Evolutionary conservation across 2,329 filamentous ascomycete species (phyloP), one percentile per base, ranked within the genome.

Genomic region (Seiridium unicorne): DNA sequence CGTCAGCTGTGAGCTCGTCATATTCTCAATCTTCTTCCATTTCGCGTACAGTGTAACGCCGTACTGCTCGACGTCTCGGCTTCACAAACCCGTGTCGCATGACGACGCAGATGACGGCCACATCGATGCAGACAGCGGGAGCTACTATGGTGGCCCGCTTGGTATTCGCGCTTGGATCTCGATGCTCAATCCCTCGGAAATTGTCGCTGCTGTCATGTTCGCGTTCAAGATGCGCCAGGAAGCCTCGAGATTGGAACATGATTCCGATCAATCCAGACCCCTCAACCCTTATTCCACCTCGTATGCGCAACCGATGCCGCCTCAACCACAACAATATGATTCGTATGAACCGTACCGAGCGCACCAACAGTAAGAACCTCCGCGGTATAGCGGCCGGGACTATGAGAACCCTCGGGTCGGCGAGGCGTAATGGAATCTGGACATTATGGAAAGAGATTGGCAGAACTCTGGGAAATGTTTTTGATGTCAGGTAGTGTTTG

Each of bases 1-100:
- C 44, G 60, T 63, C 2, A 58, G 62, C 18, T 40, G 62, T 38
- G 63, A 67, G 55, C 61, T 67, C 10, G 62, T 66, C 35, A 48
- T 65, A 4, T 69, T 69, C 58, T 60, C 64, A 13, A 26, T 67
- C n/a, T 66, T 68, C 58, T 68, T 67, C 60, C 64, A 68, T 60
- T 66, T 63, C 47, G 65, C 67, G 5, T 69, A 68, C 58, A 64
- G 63, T 48, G 62, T 65, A 13, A 60, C 60, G 51, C 60, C 65
- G 32, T 69, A 69, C 61, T 51, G 34, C 18, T 46, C 59, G 32
- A 44, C 44, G 3, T 55, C 60, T 4, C 51, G 38, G 9, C 26
- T 8, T 5, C 56, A 55, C 56, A 56, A 56, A 51, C 55, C 44
- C 8, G 35, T 55, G 13, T 48, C 58, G 13, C 3, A 9, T 3